Evolutionary conservation across 371 early-diverging fungal genomes (phyloP), one percentile per base, ranked within the genome.

Genomic region (Apophysomyces elegans): DNA sequence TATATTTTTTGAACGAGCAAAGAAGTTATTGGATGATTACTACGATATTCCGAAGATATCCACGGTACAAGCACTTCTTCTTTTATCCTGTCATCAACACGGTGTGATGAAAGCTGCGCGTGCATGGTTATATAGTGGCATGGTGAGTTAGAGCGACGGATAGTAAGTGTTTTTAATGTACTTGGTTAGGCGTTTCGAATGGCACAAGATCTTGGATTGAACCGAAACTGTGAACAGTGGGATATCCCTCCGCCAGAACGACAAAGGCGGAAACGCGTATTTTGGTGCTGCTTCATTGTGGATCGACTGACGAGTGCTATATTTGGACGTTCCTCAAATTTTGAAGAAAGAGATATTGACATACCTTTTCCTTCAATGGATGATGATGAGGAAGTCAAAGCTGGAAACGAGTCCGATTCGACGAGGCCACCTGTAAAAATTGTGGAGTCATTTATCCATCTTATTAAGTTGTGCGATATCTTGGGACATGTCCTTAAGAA

Each of bases 61-160:
- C 5, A 88, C 89, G 0, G 80, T 88, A 9, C 89, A 88, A 59
- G 86, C 87, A 0, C 69, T 88, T 18, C 50, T 88, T 16, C 71
- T 88, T 1, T 44, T 88, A n/a, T 78, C 86, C 4, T 69, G 78
- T 73, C 74, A 86, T 70, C 79, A 88, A 56, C 79, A 87, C 63
- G 78, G 87, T 59, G 73, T 76, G 63, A 79, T 83, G 78, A 60
- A 77, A 58, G 67, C 77, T 6, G 75, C 79, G n/a, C 76, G 82
- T 13, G 74, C 81, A 9, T 83, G 83, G 83, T 45, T 83, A 2
- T 83, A 81, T 44, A 79, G 75, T 68, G 83, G 81, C 63, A 81
- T 83, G 76, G 84, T 82, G 69, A 74, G 65, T 56, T 38, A 37
- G 14, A 21, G 35, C 12, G 36, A 58, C 9, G 14, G 58, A 32